Evolutionary conservation across 176 grass and related monocot species (phyloP).

Genomic region (Avena atlantica): DNA sequence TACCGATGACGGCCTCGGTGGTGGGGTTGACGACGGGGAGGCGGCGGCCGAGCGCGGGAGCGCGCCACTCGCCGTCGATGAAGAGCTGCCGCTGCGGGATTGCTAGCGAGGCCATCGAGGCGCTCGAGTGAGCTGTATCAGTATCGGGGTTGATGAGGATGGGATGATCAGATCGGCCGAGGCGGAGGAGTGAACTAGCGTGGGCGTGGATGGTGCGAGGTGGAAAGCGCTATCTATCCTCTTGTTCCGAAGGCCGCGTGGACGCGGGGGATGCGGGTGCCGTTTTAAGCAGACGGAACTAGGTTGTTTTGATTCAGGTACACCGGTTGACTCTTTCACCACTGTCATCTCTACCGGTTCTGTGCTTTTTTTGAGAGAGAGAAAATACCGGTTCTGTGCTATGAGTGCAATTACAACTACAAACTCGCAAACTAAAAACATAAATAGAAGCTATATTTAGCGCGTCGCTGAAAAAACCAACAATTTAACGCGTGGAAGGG

Average conservation of each 20-base stretch:
- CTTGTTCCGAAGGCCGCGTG: background rate
- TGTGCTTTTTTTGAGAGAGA: too few species aligned
- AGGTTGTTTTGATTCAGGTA: too few species aligned
- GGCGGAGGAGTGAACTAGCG: background rate
- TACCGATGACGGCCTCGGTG: constrained; percentile 82
- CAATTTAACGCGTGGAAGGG: too few species aligned
- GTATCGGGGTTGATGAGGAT: background rate
- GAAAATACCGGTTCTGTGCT: too few species aligned
- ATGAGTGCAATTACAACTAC: too few species aligned
- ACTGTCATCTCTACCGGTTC: too few species aligned
- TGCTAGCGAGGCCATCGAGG: background rate
- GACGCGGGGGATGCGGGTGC: background rate
- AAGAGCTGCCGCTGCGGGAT: constrained; percentile 79
- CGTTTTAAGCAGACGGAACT: too few species aligned
- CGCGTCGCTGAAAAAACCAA: too few species aligned
- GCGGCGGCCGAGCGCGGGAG: constrained; percentile 60
- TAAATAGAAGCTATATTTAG: too few species aligned
- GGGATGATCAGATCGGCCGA: background rate
- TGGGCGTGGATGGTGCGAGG: background rate
- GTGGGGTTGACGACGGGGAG: constrained; percentile 85
- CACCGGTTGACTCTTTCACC: too few species aligned
- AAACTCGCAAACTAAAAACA: too few species aligned
- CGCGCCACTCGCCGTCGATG: constrained; percentile 87
- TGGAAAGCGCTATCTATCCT: background rate
- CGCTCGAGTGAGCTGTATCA: background rate